Evolutionary conservation across 495 filamentous ascomycete genomes (phyloP), one percentile per base, ranked within the genome.

Genomic region (Hypoxylon rickii): DNA sequence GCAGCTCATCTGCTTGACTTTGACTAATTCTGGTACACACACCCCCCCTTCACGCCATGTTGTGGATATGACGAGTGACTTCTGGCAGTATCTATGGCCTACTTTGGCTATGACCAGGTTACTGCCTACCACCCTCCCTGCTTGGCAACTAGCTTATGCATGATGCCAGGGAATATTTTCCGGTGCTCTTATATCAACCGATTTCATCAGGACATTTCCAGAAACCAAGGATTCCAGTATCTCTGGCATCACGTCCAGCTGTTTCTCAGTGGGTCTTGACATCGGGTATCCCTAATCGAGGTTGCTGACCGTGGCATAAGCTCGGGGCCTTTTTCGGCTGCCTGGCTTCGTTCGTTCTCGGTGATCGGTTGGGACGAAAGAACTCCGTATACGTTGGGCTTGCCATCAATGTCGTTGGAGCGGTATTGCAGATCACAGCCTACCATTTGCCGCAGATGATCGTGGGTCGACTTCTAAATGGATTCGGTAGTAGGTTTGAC

Each of bases 231-330:
- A 70, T 44, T 54, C 64, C 31, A 55, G 58, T 43, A 63, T 69
- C 45, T 69, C 69, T 39, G 68, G 68, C 20, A 71, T 73, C 38
- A 73, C 68, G 5, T 67, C 70, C 1, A 70, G 68, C 34, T 73
- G 66, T 32, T 73, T 71, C 52, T 70, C 66, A 15, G 67, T 67
- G 50, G 48, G 67, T 61, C 59, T 15, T 50, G 22, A 44, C 19
- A 31, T 44, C 17, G 40, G 40, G 32, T 34, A 38, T 41, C 44
- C 59, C 39, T 40, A 51, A 63, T 45, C 59, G 24, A 43, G 39
- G 33, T 41, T 63, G 59, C 53, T 63, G 59, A 63, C 53, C 79
- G 12, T 70, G 78, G 24, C 86, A 86, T 74, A 82, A 88, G 62
- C 63, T 87, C 31, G 68, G 68, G 36, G 63, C 66, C 32, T 67